Conservation (phyloP, 1,284 basidiomycete genomes). For the Vanrija pseudolonga region DNA sequence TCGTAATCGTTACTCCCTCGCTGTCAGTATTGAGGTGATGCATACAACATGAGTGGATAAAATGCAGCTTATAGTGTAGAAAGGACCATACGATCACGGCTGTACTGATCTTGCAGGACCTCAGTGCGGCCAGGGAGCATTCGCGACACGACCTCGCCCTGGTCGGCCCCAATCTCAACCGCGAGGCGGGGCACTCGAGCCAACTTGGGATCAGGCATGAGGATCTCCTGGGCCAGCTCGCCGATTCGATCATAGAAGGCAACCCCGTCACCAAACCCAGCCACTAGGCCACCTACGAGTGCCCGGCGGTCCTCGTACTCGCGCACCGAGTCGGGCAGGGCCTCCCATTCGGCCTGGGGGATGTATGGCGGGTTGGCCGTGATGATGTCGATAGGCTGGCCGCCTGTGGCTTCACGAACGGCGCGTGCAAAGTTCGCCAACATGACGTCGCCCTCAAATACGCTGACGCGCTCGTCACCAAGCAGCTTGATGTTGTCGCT, state of each 20-base stretch:
- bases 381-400: constrained; percentile 59
- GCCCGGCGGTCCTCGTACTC: constrained; percentile 75
- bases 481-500: constrained; percentile 58
- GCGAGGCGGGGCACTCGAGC: constrained; percentile 53
- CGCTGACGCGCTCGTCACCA: constrained; percentile 2
- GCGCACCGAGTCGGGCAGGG: constrained; percentile 64
- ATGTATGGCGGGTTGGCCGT: constrained; percentile 95
- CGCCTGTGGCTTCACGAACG: constrained; percentile 32
- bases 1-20: too few relatives aligned
- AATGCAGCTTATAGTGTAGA: constrained; percentile 8
- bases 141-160: constrained; percentile 60
- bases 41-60: neutral
- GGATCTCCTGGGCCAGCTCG: constrained; percentile 53
- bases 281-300: constrained; percentile 64
- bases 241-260: constrained; percentile 74
- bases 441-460: constrained; percentile 53
- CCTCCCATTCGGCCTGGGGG: constrained; percentile 60
- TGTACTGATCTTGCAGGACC: constrained; percentile 75
- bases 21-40: too few relatives aligned
- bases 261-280: constrained; percentile 64
- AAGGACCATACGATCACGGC: constrained; percentile 51
- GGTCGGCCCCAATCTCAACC: constrained; percentile 73
- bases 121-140: constrained; percentile 60
- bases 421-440: constrained; percentile 29
- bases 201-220: constrained; percentile 50